Conservation (phyloP, 257 asterid species). For the Lycium barbarum region DNA sequence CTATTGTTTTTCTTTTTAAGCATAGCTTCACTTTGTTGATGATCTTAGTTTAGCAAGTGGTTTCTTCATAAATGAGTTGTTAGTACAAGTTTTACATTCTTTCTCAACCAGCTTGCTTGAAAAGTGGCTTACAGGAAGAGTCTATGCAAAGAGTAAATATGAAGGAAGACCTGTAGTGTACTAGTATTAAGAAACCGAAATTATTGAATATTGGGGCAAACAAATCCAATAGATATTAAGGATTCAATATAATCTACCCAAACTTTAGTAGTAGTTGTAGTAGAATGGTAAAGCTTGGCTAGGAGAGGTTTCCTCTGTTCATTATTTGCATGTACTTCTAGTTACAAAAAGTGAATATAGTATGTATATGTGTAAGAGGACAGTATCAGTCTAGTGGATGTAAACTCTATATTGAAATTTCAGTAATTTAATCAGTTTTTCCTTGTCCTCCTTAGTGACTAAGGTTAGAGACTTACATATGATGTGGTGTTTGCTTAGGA, state of each 20-base stretch:
- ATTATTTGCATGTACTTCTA: neutral
- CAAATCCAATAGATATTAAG: neutral
- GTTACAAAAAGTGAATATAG: neutral
- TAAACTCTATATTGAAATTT: neutral
- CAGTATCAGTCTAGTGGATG: constrained; percentile 1
- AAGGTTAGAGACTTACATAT: neutral
- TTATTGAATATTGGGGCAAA: neutral
- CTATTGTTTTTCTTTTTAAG: neutral
- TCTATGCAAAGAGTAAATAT: neutral
- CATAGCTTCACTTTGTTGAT: neutral
- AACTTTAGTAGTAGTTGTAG: neutral
- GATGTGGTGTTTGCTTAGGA: neutral
- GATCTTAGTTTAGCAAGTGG: neutral
- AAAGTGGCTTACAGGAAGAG: neutral
- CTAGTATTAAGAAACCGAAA: constrained; percentile 3
- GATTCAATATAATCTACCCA: neutral
- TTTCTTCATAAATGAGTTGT: neutral
- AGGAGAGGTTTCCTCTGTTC: neutral
- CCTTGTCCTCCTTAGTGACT: neutral
- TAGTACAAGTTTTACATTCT: neutral
- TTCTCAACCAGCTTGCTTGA: neutral
- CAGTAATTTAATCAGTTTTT: neutral
- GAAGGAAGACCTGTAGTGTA: neutral
- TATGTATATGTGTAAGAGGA: neutral
- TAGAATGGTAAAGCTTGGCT: neutral